Base-by-base conservation (phyloP, 208 protist genomes). In the Lotmaria passim region DNA sequence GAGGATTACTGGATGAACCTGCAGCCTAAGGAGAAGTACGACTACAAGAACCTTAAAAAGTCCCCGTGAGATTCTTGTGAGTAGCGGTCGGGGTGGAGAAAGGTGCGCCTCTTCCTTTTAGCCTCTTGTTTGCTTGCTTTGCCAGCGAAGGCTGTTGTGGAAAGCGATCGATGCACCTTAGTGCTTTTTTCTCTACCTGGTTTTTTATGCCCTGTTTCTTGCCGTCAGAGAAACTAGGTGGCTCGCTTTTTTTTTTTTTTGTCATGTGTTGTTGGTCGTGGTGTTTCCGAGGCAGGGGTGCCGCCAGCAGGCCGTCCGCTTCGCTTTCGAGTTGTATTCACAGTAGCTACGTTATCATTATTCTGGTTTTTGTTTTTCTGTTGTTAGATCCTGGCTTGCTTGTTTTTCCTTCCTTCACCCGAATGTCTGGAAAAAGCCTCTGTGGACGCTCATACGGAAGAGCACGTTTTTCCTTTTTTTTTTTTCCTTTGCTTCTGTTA, bases 1-100 rank as follows among this genome's bases (percentile, higher is more conserved):
- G 92, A 96, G 69, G 92, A 96, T 53, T 96, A 93, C 77, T 96
- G 92, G 92, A 96, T 95, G 92, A 96, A 96, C 69, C 73, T 93
- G 51, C 78, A 96, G 78, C 92, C 92, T 3, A 81, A 86, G 41
- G 89, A 91, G 60, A 90, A 94, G 74, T 96, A 96, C 67, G 88
- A 96, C 67, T 96, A 89, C 75, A 95, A 95, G 76, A 87, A 89
- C 34, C 75, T 96, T 31, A 93, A 92, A 55, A 95, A 94, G 64
- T 91, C 89, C 21, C 92, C 91, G n/a, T 96, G 80, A 77, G 23
- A 41, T 17, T 47, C 24, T 14, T 26, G 33, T 21, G 23, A 24
- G n/a, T 62, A 24, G 23, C 24, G n/a, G n/a, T n/a, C n/a, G n/a
- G n/a, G n/a, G n/a, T 39, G 30, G 21, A 23, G 43, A 23, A 41